Evolutionary conservation across 495 filamentous ascomycete genomes (phyloP), one percentile per base, ranked within the genome.

Genomic region (Cercophora samala): DNA sequence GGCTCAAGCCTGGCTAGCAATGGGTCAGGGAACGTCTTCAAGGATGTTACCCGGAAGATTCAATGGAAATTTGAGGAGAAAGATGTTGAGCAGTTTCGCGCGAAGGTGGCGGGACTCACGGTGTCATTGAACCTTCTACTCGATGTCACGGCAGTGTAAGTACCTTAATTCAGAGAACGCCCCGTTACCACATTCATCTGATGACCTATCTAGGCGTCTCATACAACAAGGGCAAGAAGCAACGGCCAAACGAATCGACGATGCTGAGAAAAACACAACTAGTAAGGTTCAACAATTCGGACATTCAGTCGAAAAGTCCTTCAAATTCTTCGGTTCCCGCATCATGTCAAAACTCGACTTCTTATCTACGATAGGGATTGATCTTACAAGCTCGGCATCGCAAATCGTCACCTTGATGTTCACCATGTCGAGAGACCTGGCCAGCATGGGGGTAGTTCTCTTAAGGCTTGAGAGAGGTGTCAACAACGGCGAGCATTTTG

Each of bases 401-500:
- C 37, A 46, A 13, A 46, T 46, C 11, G 1, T 46, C 37, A 46
- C 37, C 15, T 17, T 46, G 37, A 46, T 46, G 37, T 46, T 46
- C 37, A 46, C 22, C n/a, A 56, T 56, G n/a, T 19, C 53, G 22
- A 9, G n/a, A 56, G 53, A 56, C 22, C 53, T 56, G 53, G 22
- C n/a, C n/a, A 56, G n/a, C n/a, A 23, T 56, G n/a, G n/a, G 53
- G 18, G 53, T 18, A 21, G 53, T 56, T 15, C 22, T 56, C 53
- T 21, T 56, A 13, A 19, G 53, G 53, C n/a, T 56, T 21, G 53
- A 56, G 18, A 56, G 53, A 23, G 53, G 53, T 9, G 18, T 56
- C n/a, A 4, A 21, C n/a, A 56, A 15, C 53, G 53, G 55, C 52
- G 23, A 55, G 22, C 53, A 64, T 23, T 58, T 64, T 21, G 46